These are phyloP conservation scores for Mycena chlorophos DNA, from an alignment of 768 basidiomycete species.

Conservation along the genomic window DNA sequence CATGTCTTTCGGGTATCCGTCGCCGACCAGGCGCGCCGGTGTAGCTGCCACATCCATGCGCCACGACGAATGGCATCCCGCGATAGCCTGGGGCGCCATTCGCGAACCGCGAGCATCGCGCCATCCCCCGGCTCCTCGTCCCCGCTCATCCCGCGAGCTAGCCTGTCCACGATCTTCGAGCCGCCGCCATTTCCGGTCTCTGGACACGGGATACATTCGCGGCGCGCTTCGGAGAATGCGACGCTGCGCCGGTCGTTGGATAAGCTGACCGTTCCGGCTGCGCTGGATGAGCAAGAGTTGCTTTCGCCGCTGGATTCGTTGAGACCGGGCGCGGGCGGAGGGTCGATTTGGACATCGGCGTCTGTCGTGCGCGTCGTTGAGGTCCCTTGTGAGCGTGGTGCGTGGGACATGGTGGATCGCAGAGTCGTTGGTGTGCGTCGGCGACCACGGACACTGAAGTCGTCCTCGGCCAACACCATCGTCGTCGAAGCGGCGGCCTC, in stretches of 20 bases:
- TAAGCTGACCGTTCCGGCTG: slow-evolving; percentile 45
- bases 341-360: slow-evolving; percentile 60
- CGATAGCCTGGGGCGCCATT: slow-evolving; percentile 53
- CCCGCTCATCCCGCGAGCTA: slow-evolving; percentile 49
- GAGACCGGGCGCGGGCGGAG: slow-evolving; percentile 37
- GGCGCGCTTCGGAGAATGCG: slow-evolving; percentile 67
- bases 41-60: slow-evolving; percentile 60
- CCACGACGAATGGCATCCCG: slow-evolving; percentile 47
- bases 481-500: too few relatives aligned
- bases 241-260: slow-evolving; percentile 50
- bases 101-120: slow-evolving; percentile 62
- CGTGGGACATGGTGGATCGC: slow-evolving; percentile 67
- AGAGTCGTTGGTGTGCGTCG: slow-evolving; percentile 70
- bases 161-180: slow-evolving; percentile 51
- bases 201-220: slow-evolving; percentile 74
- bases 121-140: slow-evolving; percentile 44
- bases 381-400: slow-evolving; percentile 69
- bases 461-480: slow-evolving; percentile 27
- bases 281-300: slow-evolving; percentile 43
- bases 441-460: slow-evolving; percentile 46
- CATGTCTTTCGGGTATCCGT: slow-evolving; percentile 65
- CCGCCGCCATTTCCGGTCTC: slow-evolving; percentile 72
- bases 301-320: slow-evolving; percentile 23
- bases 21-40: slow-evolving; percentile 58
- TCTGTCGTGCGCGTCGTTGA: slow-evolving; percentile 54